Conservation (phyloP, 805 yeast genomes). For the Lachancea kluyveri region DNA sequence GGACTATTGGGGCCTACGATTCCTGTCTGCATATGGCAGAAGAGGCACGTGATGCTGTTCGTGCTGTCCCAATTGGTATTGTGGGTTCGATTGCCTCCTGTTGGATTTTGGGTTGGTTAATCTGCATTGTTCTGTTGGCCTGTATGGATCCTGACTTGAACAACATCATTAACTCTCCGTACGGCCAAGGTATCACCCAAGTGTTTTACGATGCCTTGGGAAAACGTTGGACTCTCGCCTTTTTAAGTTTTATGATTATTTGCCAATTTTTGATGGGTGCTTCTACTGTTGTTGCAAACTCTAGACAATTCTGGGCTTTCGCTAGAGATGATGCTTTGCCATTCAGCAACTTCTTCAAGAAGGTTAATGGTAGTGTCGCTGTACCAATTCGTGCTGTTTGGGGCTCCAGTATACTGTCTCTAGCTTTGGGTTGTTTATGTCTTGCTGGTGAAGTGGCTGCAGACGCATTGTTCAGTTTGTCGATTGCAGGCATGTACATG, state of each 20-base stretch:
- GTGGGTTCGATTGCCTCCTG: slow-evolving; percentile 51
- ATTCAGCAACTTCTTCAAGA: slow-evolving; percentile 45
- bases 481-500: slow-evolving; percentile 36
- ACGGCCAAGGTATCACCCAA: slow-evolving; percentile 64
- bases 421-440: slow-evolving; percentile 34
- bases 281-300: slow-evolving; percentile 22
- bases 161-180: slow-evolving; percentile 36
- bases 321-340: slow-evolving; percentile 74
- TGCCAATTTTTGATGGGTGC: slow-evolving; percentile 56
- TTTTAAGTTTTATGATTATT: slow-evolving; percentile 50
- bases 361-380: slow-evolving; percentile 44
- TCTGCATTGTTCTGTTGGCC: slow-evolving; percentile 48
- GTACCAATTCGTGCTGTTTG: slow-evolving; percentile 62
- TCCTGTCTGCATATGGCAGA: slow-evolving; percentile 70
- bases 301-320: slow-evolving; percentile 69
- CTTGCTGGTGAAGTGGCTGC: slow-evolving; percentile 39
- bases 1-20: slow-evolving; percentile 76
- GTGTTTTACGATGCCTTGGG: slow-evolving; percentile 58
- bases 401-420: slow-evolving; percentile 30
- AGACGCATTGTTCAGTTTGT: slow-evolving; percentile 36
- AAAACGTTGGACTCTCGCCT: slow-evolving; percentile 56
- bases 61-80: slow-evolving; percentile 61
- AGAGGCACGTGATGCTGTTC: slow-evolving; percentile 58
- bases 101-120: slow-evolving; percentile 51
- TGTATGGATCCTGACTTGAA: slow-evolving; percentile 43